phyloP scores from a whole-genome alignment of 139 green algal species.

The Chlorella vulgaris region DNA sequence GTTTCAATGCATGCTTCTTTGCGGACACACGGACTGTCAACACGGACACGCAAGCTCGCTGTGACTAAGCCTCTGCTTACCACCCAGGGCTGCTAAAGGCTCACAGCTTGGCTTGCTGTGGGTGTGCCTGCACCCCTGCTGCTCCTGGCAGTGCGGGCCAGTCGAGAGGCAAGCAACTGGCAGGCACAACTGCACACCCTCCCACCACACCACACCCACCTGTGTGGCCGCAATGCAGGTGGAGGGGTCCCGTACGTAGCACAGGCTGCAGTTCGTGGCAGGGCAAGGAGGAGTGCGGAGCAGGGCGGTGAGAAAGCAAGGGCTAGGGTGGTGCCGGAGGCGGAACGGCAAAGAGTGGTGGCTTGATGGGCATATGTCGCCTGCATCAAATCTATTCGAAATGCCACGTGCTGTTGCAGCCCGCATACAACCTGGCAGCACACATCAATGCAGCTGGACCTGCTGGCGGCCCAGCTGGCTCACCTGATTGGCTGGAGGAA shows the following conservation, averaged over 20 bases:
- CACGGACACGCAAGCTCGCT: too few relatives aligned
- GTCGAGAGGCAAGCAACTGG: not conserved
- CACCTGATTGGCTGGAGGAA: slow-evolving; percentile 24
- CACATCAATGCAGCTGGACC: not conserved
- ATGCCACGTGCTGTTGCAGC: too few relatives aligned
- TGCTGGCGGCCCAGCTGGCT: not conserved
- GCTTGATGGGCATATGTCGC: too few relatives aligned
- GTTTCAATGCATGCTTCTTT: too few relatives aligned
- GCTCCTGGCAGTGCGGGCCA: too few relatives aligned
- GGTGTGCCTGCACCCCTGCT: too few relatives aligned
- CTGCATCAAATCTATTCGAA: too few relatives aligned
- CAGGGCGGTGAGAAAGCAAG: too few relatives aligned
- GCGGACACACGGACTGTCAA: too few relatives aligned
- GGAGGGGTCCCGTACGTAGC: slow-evolving; percentile 15
- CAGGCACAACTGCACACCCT: not conserved
- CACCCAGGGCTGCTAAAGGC: too few relatives aligned
- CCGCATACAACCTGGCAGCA: not conserved
- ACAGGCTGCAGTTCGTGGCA: slow-evolving; percentile 10
- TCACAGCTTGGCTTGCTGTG: too few relatives aligned
- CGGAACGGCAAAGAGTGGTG: not conserved
- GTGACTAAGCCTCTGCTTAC: too few relatives aligned
- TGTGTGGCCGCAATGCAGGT: slow-evolving; percentile 3
- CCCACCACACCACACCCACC: not conserved
- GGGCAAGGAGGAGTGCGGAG: not conserved
- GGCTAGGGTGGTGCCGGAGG: not conserved